These are phyloP conservation scores for Juglanconis sp. DNA, from an alignment of 2,329 filamentous ascomycete species.

Conservation along the genomic window DNA sequence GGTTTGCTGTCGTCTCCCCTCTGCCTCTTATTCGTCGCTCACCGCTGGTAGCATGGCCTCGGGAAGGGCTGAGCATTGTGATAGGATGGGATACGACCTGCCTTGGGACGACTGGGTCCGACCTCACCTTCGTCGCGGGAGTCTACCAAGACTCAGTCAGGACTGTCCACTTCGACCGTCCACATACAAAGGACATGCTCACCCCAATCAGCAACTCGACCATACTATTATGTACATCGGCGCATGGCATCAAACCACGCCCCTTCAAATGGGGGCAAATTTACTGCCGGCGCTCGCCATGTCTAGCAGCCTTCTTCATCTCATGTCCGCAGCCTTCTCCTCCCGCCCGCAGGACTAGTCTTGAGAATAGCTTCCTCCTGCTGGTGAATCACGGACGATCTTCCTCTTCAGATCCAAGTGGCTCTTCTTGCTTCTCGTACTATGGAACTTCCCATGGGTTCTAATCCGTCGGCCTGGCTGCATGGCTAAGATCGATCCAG, in stretches of 20 bases:
- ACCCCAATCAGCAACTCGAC: background rate
- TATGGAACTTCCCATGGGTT: background rate
- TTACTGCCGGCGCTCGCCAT: background rate
- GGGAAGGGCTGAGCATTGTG: conserved; percentile 18
- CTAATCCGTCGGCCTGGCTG: conserved; percentile 19
- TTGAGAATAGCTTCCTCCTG: conserved; percentile 3
- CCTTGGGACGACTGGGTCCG: background rate
- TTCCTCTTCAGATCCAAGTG: background rate
- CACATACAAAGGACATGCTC: background rate
- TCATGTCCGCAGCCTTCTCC: background rate
- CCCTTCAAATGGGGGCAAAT: background rate
- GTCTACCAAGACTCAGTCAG: background rate
- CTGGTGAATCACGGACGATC: background rate
- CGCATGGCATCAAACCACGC: background rate
- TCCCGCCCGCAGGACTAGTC: conserved; percentile 3
- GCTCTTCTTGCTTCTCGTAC: background rate
- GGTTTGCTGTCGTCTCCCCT: background rate
- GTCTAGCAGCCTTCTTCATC: background rate
- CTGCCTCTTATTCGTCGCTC: conserved; percentile 12
- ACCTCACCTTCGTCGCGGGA: background rate
- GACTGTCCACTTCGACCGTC: background rate
- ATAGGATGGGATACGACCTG: conserved; percentile 19
- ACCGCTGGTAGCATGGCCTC: conserved; percentile 8
- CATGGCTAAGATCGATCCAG: conserved; percentile 3
- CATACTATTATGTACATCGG: background rate